These are phyloP conservation scores for Colletotrichum sp. DNA, from an alignment of 2,329 filamentous ascomycete species.

Conservation along the genomic window DNA sequence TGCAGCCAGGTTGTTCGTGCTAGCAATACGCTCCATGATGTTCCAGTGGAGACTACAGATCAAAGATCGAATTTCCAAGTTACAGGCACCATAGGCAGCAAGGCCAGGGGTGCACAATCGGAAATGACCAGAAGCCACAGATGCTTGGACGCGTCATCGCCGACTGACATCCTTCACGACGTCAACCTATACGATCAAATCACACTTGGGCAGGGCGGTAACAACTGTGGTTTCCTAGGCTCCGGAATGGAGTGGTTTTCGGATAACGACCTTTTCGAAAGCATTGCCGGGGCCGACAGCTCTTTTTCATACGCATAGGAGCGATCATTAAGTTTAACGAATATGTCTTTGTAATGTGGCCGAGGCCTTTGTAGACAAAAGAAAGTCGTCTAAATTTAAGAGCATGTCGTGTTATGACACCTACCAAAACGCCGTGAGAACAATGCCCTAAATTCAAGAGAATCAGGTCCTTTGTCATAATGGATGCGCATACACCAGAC, in stretches of 20 bases:
- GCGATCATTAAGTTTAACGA: neutral
- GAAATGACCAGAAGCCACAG: rapidly evolving
- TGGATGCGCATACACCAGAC: neutral
- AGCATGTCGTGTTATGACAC: neutral
- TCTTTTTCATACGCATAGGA: neutral
- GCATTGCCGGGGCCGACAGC: neutral
- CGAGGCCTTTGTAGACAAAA: neutral
- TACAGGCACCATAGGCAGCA: neutral
- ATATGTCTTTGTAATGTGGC: neutral
- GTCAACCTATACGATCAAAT: neutral
- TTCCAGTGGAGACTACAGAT: neutral
- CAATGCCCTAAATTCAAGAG: neutral
- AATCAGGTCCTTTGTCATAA: neutral
- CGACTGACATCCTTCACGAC: neutral
- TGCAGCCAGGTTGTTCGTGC: neutral
- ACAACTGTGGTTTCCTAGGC: neutral
- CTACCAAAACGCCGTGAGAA: neutral
- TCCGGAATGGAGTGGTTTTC: neutral
- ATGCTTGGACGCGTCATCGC: neutral
- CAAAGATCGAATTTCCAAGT: neutral
- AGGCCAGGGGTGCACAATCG: neutral
- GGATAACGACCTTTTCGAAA: neutral
- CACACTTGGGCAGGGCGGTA: neutral
- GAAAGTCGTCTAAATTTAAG: neutral
- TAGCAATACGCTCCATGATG: neutral